phyloP scores from a whole-genome alignment of 768 basidiomycete species.

The Suillus fuscotomentosus region DNA sequence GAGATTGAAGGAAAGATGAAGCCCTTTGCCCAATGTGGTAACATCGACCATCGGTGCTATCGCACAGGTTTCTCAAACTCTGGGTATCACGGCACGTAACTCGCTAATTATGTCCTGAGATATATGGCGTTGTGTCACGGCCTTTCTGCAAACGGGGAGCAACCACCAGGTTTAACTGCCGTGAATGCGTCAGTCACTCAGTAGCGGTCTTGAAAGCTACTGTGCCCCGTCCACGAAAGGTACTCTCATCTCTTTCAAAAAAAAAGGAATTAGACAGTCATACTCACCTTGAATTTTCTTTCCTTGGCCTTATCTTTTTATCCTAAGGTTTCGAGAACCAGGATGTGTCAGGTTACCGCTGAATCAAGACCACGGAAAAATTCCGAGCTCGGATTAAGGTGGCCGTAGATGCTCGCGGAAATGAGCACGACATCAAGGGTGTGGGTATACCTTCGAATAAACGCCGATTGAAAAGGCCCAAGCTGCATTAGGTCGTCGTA shows the following conservation, averaged over 20 bases:
- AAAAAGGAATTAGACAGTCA: not conserved
- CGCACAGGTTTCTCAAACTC: not conserved
- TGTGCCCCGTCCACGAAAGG: not conserved
- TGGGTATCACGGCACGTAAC: not conserved
- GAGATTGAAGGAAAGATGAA: not conserved
- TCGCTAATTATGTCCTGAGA: not conserved
- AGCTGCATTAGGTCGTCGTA: not conserved
- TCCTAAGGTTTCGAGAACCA: not conserved
- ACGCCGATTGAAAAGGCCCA: conserved; percentile 9
- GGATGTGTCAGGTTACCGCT: not conserved
- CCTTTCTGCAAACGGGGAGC: not conserved
- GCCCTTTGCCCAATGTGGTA: not conserved
- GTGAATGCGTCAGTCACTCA: not conserved
- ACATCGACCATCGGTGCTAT: not conserved
- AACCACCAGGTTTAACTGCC: too few species aligned
- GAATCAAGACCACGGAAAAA: not conserved
- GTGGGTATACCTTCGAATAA: not conserved
- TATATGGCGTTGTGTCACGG: not conserved
- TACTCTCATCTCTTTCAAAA: not conserved
- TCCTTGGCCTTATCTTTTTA: not conserved
- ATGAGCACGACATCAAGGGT: conserved; percentile 2
- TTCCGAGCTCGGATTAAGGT: not conserved
- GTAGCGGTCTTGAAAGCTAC: not conserved
- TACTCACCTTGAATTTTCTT: not conserved
- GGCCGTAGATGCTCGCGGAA: not conserved